A percentile compares a stretch with the other conserved stretches of the same genome.
These are phyloP conservation scores for Stereum hirsutum DNA, from an alignment of 1,284 basidiomycete species.

Conservation along the genomic window DNA sequence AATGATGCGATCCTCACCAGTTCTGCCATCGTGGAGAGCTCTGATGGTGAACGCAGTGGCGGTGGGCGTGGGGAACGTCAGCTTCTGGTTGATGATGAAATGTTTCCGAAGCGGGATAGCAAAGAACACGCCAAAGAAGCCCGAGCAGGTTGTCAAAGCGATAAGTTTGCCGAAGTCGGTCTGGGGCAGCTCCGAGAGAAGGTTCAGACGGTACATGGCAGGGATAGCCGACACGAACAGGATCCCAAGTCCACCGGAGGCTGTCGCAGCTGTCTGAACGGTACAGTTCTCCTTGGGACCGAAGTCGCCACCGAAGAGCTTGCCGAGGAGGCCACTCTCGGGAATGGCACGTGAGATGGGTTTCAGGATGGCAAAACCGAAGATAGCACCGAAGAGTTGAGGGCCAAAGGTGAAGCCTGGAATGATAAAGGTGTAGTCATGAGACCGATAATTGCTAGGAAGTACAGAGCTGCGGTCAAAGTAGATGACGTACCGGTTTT, in stretches of 20 bases:
- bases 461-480: too few species aligned
- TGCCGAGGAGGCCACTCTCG: conserved; percentile 32
- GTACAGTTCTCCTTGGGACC: conserved; percentile 65
- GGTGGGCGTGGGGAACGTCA: conserved; percentile 62
- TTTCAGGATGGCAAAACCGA: conserved; percentile 61
- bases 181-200: conserved; percentile 35
- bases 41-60: conserved; percentile 65
- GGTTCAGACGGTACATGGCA: conserved; percentile 52
- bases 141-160: conserved; percentile 44
- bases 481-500: too few species aligned
- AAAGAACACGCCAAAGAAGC: conserved; percentile 63
- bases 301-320: conserved; percentile 49
- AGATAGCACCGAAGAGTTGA: conserved; percentile 55
- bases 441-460: too few species aligned
- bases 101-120: conserved; percentile 57
- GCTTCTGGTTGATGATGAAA: conserved; percentile 60
- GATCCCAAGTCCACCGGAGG: conserved; percentile 49
- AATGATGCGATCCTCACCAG: too few species aligned
- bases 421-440: too few species aligned
- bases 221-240: conserved; percentile 59
- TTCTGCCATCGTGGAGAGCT: conserved; percentile 44
- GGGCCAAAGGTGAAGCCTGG: conserved; percentile 63
- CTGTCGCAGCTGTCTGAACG: conserved; percentile 43
- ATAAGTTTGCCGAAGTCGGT: conserved; percentile 48
- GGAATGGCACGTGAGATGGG: conserved; percentile 42